Conservation (phyloP, 257 asterid genomes). For the Thymus quinquecostatus region DNA sequence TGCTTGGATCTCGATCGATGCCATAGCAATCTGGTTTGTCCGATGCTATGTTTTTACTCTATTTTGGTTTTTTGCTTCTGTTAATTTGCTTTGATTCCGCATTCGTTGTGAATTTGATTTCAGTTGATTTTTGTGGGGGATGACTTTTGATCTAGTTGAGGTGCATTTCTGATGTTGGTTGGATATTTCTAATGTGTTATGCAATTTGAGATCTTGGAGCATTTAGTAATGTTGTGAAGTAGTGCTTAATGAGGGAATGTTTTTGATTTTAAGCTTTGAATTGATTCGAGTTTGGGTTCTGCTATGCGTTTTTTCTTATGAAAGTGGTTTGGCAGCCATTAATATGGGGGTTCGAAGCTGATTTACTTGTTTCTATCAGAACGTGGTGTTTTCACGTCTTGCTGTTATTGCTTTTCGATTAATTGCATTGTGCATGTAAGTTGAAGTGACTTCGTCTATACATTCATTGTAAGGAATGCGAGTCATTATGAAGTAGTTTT, state of each 20-base stretch:
- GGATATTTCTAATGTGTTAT: conserved; percentile 25
- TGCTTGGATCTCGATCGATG: conserved; percentile 99
- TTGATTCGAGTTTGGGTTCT: conserved; percentile 28
- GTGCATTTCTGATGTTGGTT: conserved; percentile 24
- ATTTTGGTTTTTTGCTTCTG: neutral
- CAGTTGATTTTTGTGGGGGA: conserved; percentile 29
- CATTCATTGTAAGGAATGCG: conserved; percentile 11
- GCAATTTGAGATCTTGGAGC: conserved; percentile 32
- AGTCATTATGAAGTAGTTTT: conserved; percentile 10
- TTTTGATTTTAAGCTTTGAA: conserved; percentile 28
- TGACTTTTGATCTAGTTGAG: conserved; percentile 39
- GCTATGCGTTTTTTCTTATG: conserved; percentile 2
- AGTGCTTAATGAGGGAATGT: conserved; percentile 24
- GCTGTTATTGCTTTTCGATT: conserved; percentile 15
- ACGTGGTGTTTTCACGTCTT: conserved; percentile 7
- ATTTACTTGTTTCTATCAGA: neutral
- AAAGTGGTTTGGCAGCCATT: conserved; percentile 6
- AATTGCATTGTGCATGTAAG: conserved; percentile 24
- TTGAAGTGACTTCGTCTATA: conserved; percentile 16
- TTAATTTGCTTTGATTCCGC: conserved; percentile 25
- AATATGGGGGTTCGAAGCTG: conserved; percentile 20
- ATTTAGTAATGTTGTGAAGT: conserved; percentile 9
- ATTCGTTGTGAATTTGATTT: conserved; percentile 3
- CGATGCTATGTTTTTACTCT: neutral
- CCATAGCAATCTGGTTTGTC: conserved; percentile 90